These are phyloP conservation scores for Pisolithus sp. DNA, from an alignment of 768 basidiomycete species.

Conservation along the genomic window DNA sequence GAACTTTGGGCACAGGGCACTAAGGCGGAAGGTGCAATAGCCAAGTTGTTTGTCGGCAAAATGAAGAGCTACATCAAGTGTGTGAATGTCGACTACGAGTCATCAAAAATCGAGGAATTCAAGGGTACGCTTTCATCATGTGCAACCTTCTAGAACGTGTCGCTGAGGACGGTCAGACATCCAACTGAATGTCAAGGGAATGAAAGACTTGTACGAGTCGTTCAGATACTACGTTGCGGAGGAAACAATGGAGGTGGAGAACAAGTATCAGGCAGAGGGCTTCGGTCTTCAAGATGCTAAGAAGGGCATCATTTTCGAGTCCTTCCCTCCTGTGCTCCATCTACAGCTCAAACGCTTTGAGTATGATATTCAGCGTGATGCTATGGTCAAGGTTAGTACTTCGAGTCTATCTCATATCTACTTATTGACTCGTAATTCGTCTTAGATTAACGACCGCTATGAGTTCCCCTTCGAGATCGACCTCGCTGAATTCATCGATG, in stretches of 20 bases:
- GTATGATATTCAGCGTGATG: conserved; percentile 97
- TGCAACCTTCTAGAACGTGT: neutral
- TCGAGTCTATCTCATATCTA: neutral
- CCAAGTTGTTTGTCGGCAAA: conserved; percentile 91
- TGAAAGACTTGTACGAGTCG: conserved; percentile 94
- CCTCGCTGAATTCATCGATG: conserved; percentile 85
- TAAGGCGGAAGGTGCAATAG: conserved; percentile 91
- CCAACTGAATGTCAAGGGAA: conserved; percentile 97
- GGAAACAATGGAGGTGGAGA: conserved; percentile 97
- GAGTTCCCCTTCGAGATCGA: conserved; percentile 99
- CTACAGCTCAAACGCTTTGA: conserved; percentile 98
- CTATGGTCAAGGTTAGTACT: conserved; percentile 83
- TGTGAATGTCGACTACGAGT: conserved; percentile 95
- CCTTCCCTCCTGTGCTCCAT: conserved; percentile 98
- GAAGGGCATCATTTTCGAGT: conserved; percentile 98
- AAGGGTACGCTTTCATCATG: conserved; percentile 53
- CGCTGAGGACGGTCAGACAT: conserved; percentile 55
- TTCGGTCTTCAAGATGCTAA: conserved; percentile 97
- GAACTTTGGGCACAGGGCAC: conserved; percentile 56
- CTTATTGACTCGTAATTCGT: conserved; percentile 6
- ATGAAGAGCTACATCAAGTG: conserved; percentile 99
- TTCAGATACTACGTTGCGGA: conserved; percentile 97
- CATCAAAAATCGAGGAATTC: conserved; percentile 91
- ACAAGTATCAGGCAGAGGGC: conserved; percentile 98
- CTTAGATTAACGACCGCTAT: conserved; percentile 93